Evolutionary conservation across 2,329 filamentous ascomycete genomes (phyloP), one percentile per base, ranked within the genome.

Genomic region (Ploettnerulaceae sp.): DNA sequence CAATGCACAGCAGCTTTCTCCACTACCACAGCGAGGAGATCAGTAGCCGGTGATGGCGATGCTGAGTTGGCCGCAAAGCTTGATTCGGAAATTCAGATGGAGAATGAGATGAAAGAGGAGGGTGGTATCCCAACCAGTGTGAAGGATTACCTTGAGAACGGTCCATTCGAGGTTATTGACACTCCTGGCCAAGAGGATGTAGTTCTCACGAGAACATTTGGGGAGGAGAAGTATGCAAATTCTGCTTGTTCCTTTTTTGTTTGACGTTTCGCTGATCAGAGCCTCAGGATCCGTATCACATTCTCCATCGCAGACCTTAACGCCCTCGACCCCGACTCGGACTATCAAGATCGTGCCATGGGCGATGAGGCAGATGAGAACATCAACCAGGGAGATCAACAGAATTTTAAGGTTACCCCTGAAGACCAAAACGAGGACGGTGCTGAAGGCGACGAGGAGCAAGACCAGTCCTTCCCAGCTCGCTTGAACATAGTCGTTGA

Each of bases 231-330:
- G 89, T 93, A 69, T 69, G 82, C 29, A 18, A 26, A 20, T 5
- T 7, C 36, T 3, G 22, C 15, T 18, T 7, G 1, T 43, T 40
- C 72, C 67, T 58, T 71, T 11, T 72, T 18, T 31, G 21, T 43
- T 22, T n/a, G 20, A 37, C 3, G 39, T 40, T 39, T 25, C 44
- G 25, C 38, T 62, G 59, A 57, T 62, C 49, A 47, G 31, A 8
- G 43, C 18, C 48, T 5, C 52, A 85, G 81, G 60, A 87, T 91
- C 70, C 84, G 83, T 53, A 78, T 95, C 55, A 81, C 82, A 55
- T 94, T 95, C 72, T 89, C 85, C 57, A 87, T 94, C 61, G 81
- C 85, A 58, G 89, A 95, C 66, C 77, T 95, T 53, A 80, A 86
- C 70, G 74, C 76, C 64, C 74, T 81, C 58, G 72, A 79, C 51